Conservation (phyloP, 495 filamentous ascomycete genomes). For the Lepidopterella palustris region DNA sequence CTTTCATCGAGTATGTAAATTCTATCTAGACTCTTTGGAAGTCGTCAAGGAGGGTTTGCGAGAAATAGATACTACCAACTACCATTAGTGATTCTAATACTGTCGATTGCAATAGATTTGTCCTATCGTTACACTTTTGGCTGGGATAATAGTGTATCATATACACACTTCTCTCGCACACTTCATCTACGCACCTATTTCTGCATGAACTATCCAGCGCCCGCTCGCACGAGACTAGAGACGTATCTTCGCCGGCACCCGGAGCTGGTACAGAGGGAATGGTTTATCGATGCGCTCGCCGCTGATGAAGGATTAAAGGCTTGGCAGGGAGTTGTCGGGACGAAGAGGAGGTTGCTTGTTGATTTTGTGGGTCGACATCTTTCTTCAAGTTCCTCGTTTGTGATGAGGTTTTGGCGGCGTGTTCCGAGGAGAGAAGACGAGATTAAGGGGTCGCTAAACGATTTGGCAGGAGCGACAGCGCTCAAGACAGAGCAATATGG, state of each 20-base stretch:
- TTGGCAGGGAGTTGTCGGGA: neutral
- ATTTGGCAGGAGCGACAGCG: neutral
- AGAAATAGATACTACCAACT: neutral
- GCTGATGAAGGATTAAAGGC: constrained; percentile 8
- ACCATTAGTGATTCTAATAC: neutral
- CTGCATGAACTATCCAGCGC: constrained; percentile 18
- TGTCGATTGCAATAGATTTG: constrained; percentile 2
- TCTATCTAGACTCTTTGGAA: too few species aligned
- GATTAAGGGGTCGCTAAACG: neutral
- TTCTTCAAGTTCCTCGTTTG: neutral
- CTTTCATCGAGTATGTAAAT: constrained; percentile 6
- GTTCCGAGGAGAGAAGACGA: too few species aligned
- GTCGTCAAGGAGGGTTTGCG: neutral
- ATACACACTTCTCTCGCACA: constrained; percentile 13
- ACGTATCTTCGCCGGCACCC: neutral
- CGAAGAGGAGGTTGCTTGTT: neutral
- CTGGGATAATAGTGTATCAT: constrained; percentile 1
- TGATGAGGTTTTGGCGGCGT: too few species aligned
- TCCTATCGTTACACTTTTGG: constrained; percentile 10
- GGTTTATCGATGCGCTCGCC: constrained; percentile 10
- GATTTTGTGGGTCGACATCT: constrained; percentile 4
- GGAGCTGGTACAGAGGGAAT: neutral
- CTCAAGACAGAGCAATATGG: neutral
- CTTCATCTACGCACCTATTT: constrained; percentile 9
- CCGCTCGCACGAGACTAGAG: neutral